Base-by-base conservation (phyloP, 345 rosid genomes). In the Hevea brasiliensis region DNA sequence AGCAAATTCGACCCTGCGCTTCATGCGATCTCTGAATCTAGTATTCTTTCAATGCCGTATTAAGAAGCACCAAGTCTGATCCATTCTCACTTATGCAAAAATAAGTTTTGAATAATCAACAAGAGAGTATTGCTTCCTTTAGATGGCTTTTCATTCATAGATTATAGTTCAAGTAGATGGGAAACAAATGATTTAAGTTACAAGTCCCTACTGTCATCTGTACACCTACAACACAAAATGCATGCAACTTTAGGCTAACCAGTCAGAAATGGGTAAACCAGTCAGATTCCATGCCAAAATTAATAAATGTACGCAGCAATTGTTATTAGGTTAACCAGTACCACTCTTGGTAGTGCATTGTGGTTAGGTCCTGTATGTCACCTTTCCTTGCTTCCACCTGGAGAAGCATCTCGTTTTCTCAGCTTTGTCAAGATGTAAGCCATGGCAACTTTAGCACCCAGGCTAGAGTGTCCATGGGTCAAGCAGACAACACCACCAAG, bases 391-490 rank as follows among this genome's bases (percentile, higher is more conserved):
- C 80, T 84, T 67, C 76, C 88, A 69, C 84, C 67, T 60, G 80
- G 68, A 29, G 86, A 82, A 69, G 82, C 77, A 21, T 83, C 82
- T 1, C 83, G 88, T 73, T 88, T 90, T 37, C 85, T 78, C 76
- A 89, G 80, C 85, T 92, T 94, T 4, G 92, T 82, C 85, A 94
- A 71, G 79, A 94, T 76, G 77, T 85, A 94, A 56, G 95, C 97
- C 84, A 92, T 73, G 15, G 90, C 95, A 67, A 90, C 93, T 81
- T 92, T 94, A 54, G 92, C 97, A 23, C 95, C 93, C 13, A 94
- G 82, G 47, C 86, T 75, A 10, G 95, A 84, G 71, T 84, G 89
- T 68, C 92, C 94, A 15, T 90, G 89, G 21, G 97, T 84, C 66
- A 94, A 83, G 81, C 89, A 94, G 71, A 94, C 75, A 15, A 82